Base-by-base conservation (phyloP, 2,329 filamentous ascomycete species). In the Talaromyces sp. region DNA sequence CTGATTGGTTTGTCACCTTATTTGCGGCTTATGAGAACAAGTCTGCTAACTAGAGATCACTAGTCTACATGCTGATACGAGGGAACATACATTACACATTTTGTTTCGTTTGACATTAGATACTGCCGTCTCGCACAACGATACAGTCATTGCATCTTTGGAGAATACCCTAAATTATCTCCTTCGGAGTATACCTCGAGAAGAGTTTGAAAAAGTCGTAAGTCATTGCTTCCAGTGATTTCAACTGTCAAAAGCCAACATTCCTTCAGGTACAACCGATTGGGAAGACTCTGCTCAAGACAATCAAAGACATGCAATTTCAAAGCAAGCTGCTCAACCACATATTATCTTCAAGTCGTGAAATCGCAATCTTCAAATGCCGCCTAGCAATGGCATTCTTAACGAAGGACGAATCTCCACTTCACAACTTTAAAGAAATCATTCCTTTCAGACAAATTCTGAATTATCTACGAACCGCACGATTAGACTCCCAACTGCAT, bases 301-400 rank as follows among this genome's bases (percentile, higher is more conserved):
- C 77, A 0, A 81, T 79, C 35, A 71, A 74, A 62, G 74, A 80
- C 56, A 64, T 72, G 14, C 69, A 70, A 33, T 72, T 81, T 5
- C 80, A 80, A 68, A 75, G 72, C 57, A 76, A 76, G 47, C 69
- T 82, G 11, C 68, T 82, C 8, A 74, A 72, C 37, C 74, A 81
- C 60, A 77, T 81, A 22, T 66, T 75, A 14, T 78, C 79, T 22
- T 74, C 73, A 3, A 76, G 74, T 10, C 68, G 70, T 13, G 72
- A 73, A 66, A 74, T 79, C 27, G 74, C 77, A n/a, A 62, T 72
- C n/a, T 68, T 81, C n/a, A 73, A 79, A 56, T 77, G 75, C 47
- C 75, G 76, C 19, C 74, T 82, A 4, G 78, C 78, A 13, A 57
- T 74, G 22, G 70, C 75, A 10, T 79, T 78, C 60, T 66, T 80